Evolutionary conservation across 805 yeast species (phyloP).

Genomic region (Lachancea meyersii): DNA sequence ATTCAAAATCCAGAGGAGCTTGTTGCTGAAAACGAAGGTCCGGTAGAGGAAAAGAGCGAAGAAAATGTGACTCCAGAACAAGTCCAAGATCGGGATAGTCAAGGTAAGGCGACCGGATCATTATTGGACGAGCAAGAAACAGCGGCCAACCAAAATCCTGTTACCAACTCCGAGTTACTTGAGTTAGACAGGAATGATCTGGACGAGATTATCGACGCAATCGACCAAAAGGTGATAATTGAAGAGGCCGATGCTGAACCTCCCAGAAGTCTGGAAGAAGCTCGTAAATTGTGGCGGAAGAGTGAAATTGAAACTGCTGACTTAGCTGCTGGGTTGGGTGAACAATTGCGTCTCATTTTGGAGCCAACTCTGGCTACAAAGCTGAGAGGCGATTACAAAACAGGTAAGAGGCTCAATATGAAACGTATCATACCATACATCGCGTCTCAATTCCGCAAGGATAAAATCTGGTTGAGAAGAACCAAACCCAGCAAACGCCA

Average conservation of each 20-base stretch:
- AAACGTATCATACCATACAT: conserved; percentile 95
- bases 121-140: conserved; percentile 43
- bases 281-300: conserved; percentile 72
- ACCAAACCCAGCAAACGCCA: conserved; percentile 96
- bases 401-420: conserved; percentile 96
- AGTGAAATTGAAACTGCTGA: conserved; percentile 86
- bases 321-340: conserved; percentile 79
- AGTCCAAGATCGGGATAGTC: conserved; percentile 28
- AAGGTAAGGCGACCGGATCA: conserved; percentile 46
- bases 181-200: conserved; percentile 27
- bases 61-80: conserved; percentile 17
- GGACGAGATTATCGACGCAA: conserved; percentile 31
- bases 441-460: conserved; percentile 95
- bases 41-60: conserved; percentile 30
- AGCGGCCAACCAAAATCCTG: conserved; percentile 18
- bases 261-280: conserved; percentile 52
- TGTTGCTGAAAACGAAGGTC: conserved; percentile 33
- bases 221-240: conserved; percentile 29
- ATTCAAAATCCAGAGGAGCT: conserved; percentile 30
- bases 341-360: conserved; percentile 83
- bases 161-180: conserved; percentile 25
- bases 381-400: conserved; percentile 89
- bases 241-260: conserved; percentile 33
- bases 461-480: conserved; percentile 95
- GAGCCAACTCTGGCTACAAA: conserved; percentile 98